Conservation (phyloP, 2,329 filamentous ascomycete genomes). For the Ophiostoma sp. region DNA sequence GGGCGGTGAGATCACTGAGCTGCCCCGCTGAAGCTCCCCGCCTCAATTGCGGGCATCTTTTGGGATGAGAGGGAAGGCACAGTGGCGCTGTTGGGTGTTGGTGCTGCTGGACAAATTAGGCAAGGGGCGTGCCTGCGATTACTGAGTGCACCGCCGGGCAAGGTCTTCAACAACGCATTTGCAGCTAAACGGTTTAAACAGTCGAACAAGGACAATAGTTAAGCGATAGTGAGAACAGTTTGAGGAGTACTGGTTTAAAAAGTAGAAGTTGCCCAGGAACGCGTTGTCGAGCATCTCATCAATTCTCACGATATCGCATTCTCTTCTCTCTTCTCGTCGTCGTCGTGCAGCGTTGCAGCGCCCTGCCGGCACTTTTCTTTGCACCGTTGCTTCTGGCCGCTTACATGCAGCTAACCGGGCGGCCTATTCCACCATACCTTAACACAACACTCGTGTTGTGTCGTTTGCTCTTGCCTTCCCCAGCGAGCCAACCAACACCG, state of each 20-base stretch:
- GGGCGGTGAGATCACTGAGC: background rate
- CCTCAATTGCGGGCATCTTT: background rate
- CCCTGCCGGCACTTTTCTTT: background rate
- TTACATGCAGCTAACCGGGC: slow-evolving; percentile 10
- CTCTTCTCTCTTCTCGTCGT: background rate
- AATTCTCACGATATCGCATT: background rate
- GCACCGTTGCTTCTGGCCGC: background rate
- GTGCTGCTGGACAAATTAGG: background rate
- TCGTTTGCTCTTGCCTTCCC: background rate
- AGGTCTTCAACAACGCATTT: background rate
- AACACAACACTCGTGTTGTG: background rate
- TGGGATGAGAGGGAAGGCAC: background rate
- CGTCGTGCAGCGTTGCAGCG: slow-evolving; percentile 13
- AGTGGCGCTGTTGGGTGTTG: background rate
- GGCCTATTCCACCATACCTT: background rate
- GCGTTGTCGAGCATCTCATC: background rate
- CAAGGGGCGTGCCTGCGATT: background rate
- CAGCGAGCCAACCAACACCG: background rate
- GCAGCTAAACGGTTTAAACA: background rate
- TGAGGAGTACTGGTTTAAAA: background rate
- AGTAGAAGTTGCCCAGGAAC: background rate
- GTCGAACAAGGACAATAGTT: background rate
- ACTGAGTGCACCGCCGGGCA: background rate
- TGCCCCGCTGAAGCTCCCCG: background rate
- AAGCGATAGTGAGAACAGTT: background rate